phyloP scores from a whole-genome alignment of 2,329 filamentous ascomycete genomes.

The Paecilomyces niveus region DNA sequence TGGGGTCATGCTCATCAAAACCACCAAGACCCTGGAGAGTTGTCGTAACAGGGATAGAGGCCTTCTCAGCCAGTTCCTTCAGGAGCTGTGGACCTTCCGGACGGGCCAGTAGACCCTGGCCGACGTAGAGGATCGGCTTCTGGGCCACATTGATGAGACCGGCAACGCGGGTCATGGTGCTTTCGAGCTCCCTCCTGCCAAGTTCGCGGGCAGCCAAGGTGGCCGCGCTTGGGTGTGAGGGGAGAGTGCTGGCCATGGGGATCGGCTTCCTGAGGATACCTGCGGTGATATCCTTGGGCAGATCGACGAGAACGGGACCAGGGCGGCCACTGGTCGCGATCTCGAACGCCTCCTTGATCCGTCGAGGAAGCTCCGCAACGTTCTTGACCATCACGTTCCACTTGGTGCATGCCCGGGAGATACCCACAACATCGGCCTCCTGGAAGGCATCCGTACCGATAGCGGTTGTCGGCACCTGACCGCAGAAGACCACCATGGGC shows the following conservation, averaged over 20 bases:
- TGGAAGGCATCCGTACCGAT: conserved; percentile 97
- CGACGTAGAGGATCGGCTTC: conserved; percentile 92
- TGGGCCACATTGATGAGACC: conserved; percentile 79
- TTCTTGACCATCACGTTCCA: conserved; percentile 99
- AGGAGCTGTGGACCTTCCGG: conserved; percentile 73
- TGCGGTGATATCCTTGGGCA: conserved; percentile 94
- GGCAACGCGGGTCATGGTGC: conserved; percentile 69
- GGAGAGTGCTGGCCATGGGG: conserved; percentile 65
- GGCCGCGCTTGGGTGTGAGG: conserved; percentile 77
- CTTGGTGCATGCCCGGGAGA: conserved; percentile 91
- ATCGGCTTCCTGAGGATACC: conserved; percentile 77
- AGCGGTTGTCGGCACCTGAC: conserved; percentile 81
- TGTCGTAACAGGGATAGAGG: conserved; percentile 87
- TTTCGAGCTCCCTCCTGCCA: conserved; percentile 63
- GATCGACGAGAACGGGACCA: conserved; percentile 88
- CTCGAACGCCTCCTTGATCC: conserved; percentile 97
- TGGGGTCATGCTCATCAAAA: conserved; percentile 87
- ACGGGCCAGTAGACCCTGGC: conserved; percentile 76
- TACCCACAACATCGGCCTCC: conserved; percentile 89
- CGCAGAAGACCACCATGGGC: conserved; percentile 90
- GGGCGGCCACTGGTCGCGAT: conserved; percentile 92
- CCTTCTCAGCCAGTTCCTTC: conserved; percentile 82
- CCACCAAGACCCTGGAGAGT: conserved; percentile 89
- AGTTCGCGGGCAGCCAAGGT: conserved; percentile 71
- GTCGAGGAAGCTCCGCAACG: conserved; percentile 81